Evolutionary conservation across 192 early-diverging fungal genomes (phyloP).

Genomic region (Rhizoclosmatium globosum): DNA sequence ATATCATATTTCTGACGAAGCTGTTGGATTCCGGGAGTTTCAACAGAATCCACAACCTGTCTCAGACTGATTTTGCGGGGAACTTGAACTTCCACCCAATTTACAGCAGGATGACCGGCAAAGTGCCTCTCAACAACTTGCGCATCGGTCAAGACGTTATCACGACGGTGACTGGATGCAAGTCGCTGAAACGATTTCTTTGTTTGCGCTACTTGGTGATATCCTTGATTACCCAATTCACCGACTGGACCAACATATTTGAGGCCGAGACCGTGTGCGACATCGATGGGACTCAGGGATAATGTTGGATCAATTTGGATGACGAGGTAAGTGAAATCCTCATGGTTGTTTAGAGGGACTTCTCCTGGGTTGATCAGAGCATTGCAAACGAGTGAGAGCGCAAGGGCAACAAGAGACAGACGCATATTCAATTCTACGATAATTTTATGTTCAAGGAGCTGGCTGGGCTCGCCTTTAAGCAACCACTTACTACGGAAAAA

Average conservation of each 20-base stretch:
- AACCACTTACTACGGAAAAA: too few relatives aligned
- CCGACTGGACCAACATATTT: constrained; percentile 69
- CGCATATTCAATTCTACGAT: too few relatives aligned
- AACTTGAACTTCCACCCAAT: constrained; percentile 52
- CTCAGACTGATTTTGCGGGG: constrained; percentile 52
- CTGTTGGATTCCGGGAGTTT: too few relatives aligned
- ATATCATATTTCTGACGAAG: constrained; percentile 52
- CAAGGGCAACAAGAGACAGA: too few relatives aligned
- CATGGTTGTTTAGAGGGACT: constrained; percentile 5
- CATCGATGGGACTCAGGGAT: neutral
- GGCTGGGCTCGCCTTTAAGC: too few relatives aligned
- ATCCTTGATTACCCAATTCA: constrained; percentile 56
- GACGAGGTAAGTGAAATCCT: neutral
- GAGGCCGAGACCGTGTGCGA: constrained; percentile 33
- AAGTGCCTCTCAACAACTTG: neutral
- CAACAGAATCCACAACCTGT: constrained; percentile 18
- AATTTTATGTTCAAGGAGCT: too few relatives aligned
- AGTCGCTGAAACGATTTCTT: too few relatives aligned
- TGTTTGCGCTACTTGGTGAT: constrained; percentile 58
- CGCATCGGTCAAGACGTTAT: too few relatives aligned
- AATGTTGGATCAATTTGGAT: neutral
- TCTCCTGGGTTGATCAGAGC: too few relatives aligned
- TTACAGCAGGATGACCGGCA: constrained; percentile 15
- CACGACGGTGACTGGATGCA: too few relatives aligned
- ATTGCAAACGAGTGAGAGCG: too few relatives aligned